Evolutionary conservation across 106 monocot genomes (phyloP), one percentile per base, ranked within the genome.

Genomic region (Cymbidium sinense): DNA sequence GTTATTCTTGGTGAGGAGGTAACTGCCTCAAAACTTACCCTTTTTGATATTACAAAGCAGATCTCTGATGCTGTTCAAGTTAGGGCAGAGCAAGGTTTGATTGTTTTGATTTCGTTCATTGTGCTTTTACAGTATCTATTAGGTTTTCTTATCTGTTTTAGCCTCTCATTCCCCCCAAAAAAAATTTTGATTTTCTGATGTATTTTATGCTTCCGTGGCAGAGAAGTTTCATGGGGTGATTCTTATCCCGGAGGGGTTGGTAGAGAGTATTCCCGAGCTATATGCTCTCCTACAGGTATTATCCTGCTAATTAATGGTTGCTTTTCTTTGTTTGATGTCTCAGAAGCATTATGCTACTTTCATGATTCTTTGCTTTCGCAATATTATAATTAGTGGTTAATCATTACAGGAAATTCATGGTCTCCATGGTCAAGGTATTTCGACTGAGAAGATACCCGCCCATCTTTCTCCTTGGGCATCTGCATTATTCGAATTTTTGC

Each of bases 381-480:
- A 5, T 71, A 8, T 19, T 7, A n/a, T 39, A 7, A 9, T n/a
- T 36, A 23, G n/a, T n/a, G n/a, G n/a, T n/a, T 39, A 71, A 37
- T 21, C 39, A 36, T 39, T 84, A 76, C 81, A 93, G 93, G 93
- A 93, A 87, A 90, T 93, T 65, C 86, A 93, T 82, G 78, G 74
- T 41, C 84, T 93, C 78, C 77, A 86, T 7, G 90, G 83, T 72
- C 80, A 85, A 73, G 90, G 83, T 39, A 73, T 87, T 77, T 77
- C 86, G 5, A 55, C 35, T 77, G 90, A 90, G 23, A 82, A 83
- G 12, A 88, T 93, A 62, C 83, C 85, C 35, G 39, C 41, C 19
- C 80, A 93, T 58, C 81, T 93, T 37, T 93, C 93, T 82, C 90
- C 93, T 47, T 93, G 90, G 93, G 93, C 93, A 58, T 90, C 90